phyloP scores from a whole-genome alignment of 2,329 filamentous ascomycete species.

The Neurospora sp. region DNA sequence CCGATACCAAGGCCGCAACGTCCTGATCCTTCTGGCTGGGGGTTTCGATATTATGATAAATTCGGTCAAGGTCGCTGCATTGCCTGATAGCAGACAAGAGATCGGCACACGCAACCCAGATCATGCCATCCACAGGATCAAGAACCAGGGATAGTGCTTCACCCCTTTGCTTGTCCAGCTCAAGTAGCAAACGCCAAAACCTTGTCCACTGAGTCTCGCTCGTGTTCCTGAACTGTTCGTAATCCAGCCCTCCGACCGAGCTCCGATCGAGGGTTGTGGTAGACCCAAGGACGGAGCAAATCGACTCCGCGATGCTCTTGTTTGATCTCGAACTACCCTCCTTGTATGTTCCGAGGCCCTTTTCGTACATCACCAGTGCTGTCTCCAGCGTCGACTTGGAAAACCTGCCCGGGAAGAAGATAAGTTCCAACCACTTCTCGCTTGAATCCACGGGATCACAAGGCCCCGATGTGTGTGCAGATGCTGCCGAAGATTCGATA shows the following conservation, averaged over 20 bases:
- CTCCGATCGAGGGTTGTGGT: constrained; percentile 56
- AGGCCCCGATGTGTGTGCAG: constrained; percentile 47
- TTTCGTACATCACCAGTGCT: constrained; percentile 71
- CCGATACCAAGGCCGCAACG: constrained; percentile 54
- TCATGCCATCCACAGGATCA: constrained; percentile 59
- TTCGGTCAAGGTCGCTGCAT: constrained; percentile 67
- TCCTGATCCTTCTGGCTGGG: constrained; percentile 44
- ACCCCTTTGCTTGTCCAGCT: constrained; percentile 76
- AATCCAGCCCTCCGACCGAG: constrained; percentile 59
- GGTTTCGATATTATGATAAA: constrained; percentile 56
- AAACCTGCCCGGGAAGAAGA: constrained; percentile 78
- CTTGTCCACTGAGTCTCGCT: constrained; percentile 80
- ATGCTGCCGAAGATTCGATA: constrained; percentile 45
- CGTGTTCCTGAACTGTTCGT: constrained; percentile 62
- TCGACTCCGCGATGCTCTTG: constrained; percentile 61
- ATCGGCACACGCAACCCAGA: constrained; percentile 81
- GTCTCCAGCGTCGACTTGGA: constrained; percentile 72
- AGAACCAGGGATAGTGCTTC: constrained; percentile 72
- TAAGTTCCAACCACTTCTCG: constrained; percentile 77
- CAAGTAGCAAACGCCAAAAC: constrained; percentile 76
- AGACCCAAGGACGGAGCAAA: constrained; percentile 62
- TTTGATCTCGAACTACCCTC: constrained; percentile 32
- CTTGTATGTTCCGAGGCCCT: constrained; percentile 40
- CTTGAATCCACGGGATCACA: constrained; percentile 60
- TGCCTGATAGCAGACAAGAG: constrained; percentile 68